Evolutionary conservation across 345 rosid genomes (phyloP), one percentile per base, ranked within the genome.

Genomic region (Corchorus capsularis): DNA sequence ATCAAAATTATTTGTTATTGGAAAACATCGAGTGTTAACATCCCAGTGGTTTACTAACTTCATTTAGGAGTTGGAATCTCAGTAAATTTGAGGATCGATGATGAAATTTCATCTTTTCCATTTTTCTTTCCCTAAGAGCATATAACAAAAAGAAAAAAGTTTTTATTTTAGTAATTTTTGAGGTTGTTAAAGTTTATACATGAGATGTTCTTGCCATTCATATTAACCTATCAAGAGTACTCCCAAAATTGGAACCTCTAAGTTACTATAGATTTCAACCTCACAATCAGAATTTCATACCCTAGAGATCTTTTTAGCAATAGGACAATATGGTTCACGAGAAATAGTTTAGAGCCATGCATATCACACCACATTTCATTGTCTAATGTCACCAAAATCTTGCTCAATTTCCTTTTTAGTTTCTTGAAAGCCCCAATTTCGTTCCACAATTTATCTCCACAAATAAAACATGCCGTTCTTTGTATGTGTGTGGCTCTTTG

Each of bases 271-370:
- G 17, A 56, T 56, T 41, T 56, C 63, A 56, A 20, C 53, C 75
- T 56, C 52, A 41, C 39, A 71, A n/a, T 5, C 7, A 71, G 5
- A 71, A 13, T 39, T 71, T 55, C 52, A 34, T 41, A n/a, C 52
- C 39, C 37, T 37, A n/a, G 63, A 55, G 27, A n/a, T 12, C 56
- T 71, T 54, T 6, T 1, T 3, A 35, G 19, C 63, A 54, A 55
- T 12, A 56, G 2, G 39, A 71, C 75, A 71, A 56, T 20, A 55
- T 12, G 63, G 34, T 71, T 71, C 63, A 71, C 63, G 74, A 39
- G 52, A 35, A 11, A 55, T 56, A 32, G 53, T 39, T 19, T 19
- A 20, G 62, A 56, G 64, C 64, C 64, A 71, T 71, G 53, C 75
- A n/a, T n/a, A n/a, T n/a, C 46, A 13, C 14, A 7, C 63, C 50